Evolutionary conservation across 2,329 filamentous ascomycete genomes (phyloP), one percentile per base, ranked within the genome.

Genomic region (Meredithiella fracta): DNA sequence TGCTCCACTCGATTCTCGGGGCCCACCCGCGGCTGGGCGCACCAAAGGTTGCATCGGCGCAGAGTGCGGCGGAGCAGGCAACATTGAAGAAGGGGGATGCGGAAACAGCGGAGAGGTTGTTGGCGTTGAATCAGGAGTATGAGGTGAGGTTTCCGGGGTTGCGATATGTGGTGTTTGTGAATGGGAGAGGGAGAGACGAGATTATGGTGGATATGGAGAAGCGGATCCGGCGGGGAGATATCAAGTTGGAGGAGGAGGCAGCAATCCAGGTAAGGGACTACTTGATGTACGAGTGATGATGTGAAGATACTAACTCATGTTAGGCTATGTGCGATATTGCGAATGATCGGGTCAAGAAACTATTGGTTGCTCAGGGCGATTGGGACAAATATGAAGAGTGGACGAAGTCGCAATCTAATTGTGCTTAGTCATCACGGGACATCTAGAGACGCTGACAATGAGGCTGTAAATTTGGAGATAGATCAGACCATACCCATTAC

Each of bases 321-420:
- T 26, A 88, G 84, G 89, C 90, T 42, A 95, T 96, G 86, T 88
- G 87, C 64, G 85, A 89, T 63, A 96, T 96, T 64, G 90, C 90
- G 29, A 77, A 79, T 53, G 87, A 95, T 64, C 78, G 90, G 51
- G 86, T 83, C 1, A 67, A 68, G 31, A 94, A 89, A 67, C 67
- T 86, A 40, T 49, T 60, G 38, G 38, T 47, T 22, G 29, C 11
- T 34, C 29, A 34, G 29, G 5, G 29, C n/a, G n/a, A n/a, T n/a
- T n/a, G n/a, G n/a, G n/a, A n/a, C n/a, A n/a, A n/a, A n/a, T n/a
- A n/a, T n/a, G n/a, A n/a, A n/a, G n/a, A n/a, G n/a, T n/a, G n/a
- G n/a, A n/a, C n/a, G n/a, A n/a, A n/a, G n/a, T n/a, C n/a, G n/a
- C n/a, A n/a, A n/a, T n/a, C n/a, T n/a, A n/a, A n/a, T n/a, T n/a